Evolutionary conservation across 2,329 filamentous ascomycete species (phyloP).

Genomic region (Colletotrichum navitas): DNA sequence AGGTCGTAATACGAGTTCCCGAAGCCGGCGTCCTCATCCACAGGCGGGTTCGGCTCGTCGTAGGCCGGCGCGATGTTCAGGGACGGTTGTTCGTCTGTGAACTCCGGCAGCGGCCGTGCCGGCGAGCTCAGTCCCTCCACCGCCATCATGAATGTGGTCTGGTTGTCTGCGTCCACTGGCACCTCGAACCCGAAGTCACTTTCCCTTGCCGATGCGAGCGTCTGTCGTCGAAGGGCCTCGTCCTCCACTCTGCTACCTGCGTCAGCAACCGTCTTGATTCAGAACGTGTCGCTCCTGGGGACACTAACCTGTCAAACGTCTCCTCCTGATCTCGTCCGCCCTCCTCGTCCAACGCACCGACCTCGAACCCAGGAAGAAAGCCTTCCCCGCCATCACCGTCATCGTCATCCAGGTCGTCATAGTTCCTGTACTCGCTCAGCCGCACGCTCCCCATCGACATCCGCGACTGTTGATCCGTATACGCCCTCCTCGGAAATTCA

Average conservation of each 20-base stretch:
- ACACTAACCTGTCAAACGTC: conserved; percentile 11
- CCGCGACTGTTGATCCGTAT: conserved; percentile 60
- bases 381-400: conserved; percentile 60
- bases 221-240: conserved; percentile 56
- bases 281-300: neutral
- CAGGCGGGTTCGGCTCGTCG: conserved; percentile 38
- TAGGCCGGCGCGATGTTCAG: conserved; percentile 37
- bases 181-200: conserved; percentile 67
- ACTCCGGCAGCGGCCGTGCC: conserved; percentile 35
- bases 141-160: conserved; percentile 64
- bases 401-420: conserved; percentile 54
- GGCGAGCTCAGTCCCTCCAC: conserved; percentile 47
- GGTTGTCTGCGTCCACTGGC: conserved; percentile 59
- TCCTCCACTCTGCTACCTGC: conserved; percentile 50
- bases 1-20: conserved; percentile 21
- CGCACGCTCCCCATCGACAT: conserved; percentile 65
- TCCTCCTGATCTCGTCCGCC: conserved; percentile 56
- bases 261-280: conserved; percentile 38
- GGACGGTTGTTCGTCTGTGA: conserved; percentile 43
- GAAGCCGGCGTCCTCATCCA: conserved; percentile 20
- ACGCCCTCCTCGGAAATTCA: conserved; percentile 68
- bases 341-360: conserved; percentile 45
- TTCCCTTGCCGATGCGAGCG: conserved; percentile 54
- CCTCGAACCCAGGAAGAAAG: conserved; percentile 59
- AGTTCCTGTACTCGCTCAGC: conserved; percentile 65